phyloP scores from a whole-genome alignment of 2,329 filamentous ascomycete species.

The Cladosporium oxysporum region DNA sequence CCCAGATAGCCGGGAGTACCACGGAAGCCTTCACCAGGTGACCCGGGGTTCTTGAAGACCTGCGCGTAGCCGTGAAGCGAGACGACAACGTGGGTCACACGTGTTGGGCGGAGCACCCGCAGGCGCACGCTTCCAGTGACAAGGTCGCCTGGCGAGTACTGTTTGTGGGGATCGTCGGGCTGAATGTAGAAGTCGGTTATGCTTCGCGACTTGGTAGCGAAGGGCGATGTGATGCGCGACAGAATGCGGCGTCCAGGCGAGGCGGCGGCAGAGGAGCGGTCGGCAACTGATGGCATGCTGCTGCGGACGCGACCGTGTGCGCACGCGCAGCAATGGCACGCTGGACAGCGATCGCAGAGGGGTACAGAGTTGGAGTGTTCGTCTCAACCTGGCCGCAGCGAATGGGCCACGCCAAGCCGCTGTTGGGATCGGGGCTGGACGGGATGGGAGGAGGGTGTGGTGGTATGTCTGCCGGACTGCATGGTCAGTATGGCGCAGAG shows the following conservation, averaged over 20 bases:
- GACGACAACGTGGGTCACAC: constrained; percentile 78
- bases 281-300: constrained; percentile 22
- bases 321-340: constrained; percentile 12
- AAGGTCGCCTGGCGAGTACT: constrained; percentile 73
- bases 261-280: constrained; percentile 16
- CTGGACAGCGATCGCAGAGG: neutral
- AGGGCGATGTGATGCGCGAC: constrained; percentile 58
- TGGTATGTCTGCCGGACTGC: constrained; percentile 9
- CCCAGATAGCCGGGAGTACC: constrained; percentile 45
- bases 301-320: constrained; percentile 16
- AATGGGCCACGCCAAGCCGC: constrained; percentile 18
- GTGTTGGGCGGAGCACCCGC: constrained; percentile 70
- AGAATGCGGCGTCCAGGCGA: constrained; percentile 43
- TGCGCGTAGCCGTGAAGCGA: constrained; percentile 77
- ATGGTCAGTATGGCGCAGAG: constrained; percentile 17
- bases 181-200: constrained; percentile 77
- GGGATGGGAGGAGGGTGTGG: constrained; percentile 9
- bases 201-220: constrained; percentile 61
- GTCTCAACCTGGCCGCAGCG: constrained; percentile 15
- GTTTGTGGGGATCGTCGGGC: constrained; percentile 74
- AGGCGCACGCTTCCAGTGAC: constrained; percentile 73
- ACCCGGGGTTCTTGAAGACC: constrained; percentile 71
- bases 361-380: neutral
- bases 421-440: constrained; percentile 8
- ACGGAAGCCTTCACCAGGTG: constrained; percentile 54